Evolutionary conservation across 2,329 filamentous ascomycete species (phyloP).

Genomic region (Lecanicillium sp.): DNA sequence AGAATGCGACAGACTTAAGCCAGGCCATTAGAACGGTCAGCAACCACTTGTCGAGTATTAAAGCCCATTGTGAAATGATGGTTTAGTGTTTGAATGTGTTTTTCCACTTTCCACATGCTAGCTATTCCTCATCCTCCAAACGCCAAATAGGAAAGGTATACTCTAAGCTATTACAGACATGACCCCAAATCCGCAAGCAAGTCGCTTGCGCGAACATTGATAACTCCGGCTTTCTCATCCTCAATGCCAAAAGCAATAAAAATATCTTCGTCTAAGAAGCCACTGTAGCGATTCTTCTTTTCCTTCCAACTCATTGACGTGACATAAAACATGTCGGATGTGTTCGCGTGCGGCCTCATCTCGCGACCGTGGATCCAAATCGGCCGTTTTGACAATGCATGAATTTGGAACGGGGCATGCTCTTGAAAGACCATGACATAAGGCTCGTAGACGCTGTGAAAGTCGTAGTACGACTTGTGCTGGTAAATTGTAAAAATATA

Average conservation of each 20-base stretch:
- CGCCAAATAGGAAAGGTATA: too few species aligned
- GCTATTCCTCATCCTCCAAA: too few species aligned
- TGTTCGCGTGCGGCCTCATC: conserved; percentile 18
- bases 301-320: conserved; percentile 50
- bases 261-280: conserved; percentile 47
- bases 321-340: conserved; percentile 50
- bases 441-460: conserved; percentile 47
- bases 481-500: conserved; percentile 49
- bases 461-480: conserved; percentile 40
- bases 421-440: conserved; percentile 45
- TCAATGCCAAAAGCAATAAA: conserved; percentile 51
- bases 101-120: too few species aligned
- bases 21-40: too few species aligned
- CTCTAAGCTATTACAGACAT: neutral
- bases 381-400: conserved; percentile 41
- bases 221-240: conserved; percentile 34
- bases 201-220: too few species aligned
- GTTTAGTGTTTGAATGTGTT: too few species aligned
- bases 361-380: conserved; percentile 48
- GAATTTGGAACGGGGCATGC: conserved; percentile 38
- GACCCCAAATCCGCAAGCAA: too few species aligned
- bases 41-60: too few species aligned
- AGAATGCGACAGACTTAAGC: too few species aligned
- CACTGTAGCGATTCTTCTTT: conserved; percentile 40
- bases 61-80: too few species aligned